A percentile compares a stretch with the other conserved stretches of the same genome.
These are phyloP conservation scores for Eucalyptus polybractea DNA, from an alignment of 345 rosid species.

Conservation along the genomic window DNA sequence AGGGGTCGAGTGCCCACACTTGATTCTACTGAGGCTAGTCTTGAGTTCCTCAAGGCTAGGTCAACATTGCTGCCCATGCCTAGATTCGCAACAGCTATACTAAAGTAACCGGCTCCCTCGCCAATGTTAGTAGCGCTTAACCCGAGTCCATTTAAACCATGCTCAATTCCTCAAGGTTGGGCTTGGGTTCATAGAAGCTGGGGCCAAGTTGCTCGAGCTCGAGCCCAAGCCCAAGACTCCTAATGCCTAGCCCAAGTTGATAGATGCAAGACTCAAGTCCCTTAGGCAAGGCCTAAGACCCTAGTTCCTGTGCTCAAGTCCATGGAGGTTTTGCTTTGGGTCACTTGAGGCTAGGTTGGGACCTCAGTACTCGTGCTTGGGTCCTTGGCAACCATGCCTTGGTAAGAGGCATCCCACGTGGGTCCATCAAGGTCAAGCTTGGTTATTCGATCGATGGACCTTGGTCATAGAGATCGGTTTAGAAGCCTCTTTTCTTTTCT, in stretches of 20 bases:
- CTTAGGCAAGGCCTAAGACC: background rate
- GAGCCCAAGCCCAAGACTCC: background rate
- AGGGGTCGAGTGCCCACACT: rapidly evolving
- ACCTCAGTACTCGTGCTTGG: background rate
- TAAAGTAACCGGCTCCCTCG: rapidly evolving
- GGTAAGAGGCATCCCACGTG: background rate
- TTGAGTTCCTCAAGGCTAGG: background rate
- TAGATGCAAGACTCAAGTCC: too few relatives aligned
- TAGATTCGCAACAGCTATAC: rapidly evolving
- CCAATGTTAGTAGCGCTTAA: background rate
- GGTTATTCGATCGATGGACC: background rate
- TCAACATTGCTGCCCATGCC: background rate
- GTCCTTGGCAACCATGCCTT: background rate
- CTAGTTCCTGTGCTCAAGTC: background rate
- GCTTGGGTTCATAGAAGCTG: background rate
- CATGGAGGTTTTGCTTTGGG: background rate
- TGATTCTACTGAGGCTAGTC: background rate
- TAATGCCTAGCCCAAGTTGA: too few relatives aligned
- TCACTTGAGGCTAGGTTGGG: background rate
- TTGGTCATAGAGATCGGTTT: rapidly evolving
- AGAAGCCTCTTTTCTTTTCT: background rate
- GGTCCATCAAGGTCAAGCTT: rapidly evolving
- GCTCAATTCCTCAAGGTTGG: rapidly evolving
- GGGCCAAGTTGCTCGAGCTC: background rate
- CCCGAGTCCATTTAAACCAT: rapidly evolving